Percentiles rank a stretch among this genome's conserved stretches.
Conservation (phyloP, 2,329 filamentous ascomycete species). For the Diatrype stigma region DNA sequence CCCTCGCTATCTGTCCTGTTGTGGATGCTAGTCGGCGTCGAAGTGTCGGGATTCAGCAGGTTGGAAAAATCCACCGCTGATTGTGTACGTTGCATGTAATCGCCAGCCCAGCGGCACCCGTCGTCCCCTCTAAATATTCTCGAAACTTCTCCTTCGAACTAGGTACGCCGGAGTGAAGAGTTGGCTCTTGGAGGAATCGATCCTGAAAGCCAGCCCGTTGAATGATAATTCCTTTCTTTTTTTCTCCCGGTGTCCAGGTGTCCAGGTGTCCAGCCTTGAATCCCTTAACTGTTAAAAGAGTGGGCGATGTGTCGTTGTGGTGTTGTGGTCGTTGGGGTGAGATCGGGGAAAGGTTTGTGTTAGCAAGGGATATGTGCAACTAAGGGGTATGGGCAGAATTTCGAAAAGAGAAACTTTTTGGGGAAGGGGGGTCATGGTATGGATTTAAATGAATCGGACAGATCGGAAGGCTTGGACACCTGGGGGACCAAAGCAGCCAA, state of each 20-base stretch:
- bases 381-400: constrained; percentile 25
- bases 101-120: constrained; percentile 31
- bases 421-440: constrained; percentile 29
- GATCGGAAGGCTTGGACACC: constrained; percentile 9
- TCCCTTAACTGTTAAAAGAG: background rate
- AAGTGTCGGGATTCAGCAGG: constrained; percentile 63
- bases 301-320: constrained; percentile 1
- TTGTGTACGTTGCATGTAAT: constrained; percentile 72
- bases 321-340: constrained; percentile 6
- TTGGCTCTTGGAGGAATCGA: background rate
- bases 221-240: background rate
- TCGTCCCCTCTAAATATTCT: constrained; percentile 5
- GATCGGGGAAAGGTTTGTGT: constrained; percentile 6
- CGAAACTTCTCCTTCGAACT: background rate
- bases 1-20: constrained; percentile 27
- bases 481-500: constrained; percentile 5
- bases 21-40: constrained; percentile 26
- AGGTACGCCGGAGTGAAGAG: background rate
- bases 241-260: background rate
- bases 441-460: constrained; percentile 31
- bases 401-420: constrained; percentile 25
- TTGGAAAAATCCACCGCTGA: constrained; percentile 72
- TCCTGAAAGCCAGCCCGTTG: background rate
- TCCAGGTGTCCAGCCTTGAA: background rate
- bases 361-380: constrained; percentile 6